Conservation (phyloP, 228 moss, liverwort and hornwort genomes). For the Sphagnum magellanicum region DNA sequence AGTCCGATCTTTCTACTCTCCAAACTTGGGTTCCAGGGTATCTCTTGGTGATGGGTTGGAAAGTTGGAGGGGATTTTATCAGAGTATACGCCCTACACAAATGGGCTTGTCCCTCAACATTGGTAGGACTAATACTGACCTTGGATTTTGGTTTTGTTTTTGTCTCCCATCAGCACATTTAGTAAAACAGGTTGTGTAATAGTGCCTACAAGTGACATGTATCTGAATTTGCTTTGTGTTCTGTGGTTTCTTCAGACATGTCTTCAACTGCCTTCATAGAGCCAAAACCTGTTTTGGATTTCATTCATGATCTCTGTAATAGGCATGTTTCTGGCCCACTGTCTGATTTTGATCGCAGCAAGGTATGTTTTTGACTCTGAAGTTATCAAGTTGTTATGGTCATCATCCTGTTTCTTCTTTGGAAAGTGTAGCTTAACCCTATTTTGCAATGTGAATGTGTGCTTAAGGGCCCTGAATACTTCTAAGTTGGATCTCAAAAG, state of each 20-base stretch:
- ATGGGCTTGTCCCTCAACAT: slow-evolving; percentile 98
- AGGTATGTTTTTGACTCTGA: slow-evolving; percentile 27
- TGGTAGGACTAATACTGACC: slow-evolving; percentile 23
- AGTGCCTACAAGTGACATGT: not conserved
- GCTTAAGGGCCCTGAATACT: no score
- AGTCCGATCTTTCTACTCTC: slow-evolving; percentile 94
- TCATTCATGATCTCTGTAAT: slow-evolving; percentile 68
- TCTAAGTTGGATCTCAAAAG: no score
- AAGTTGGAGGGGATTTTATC: slow-evolving; percentile 98
- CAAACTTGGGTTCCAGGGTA: slow-evolving; percentile 74
- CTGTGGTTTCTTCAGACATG: slow-evolving; percentile 61
- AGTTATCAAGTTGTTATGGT: not conserved
- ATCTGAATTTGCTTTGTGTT: not conserved
- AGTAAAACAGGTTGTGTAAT: no score
- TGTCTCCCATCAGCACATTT: no score
- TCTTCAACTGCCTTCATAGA: slow-evolving; percentile 98
- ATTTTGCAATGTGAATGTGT: not conserved
- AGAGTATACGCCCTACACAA: slow-evolving; percentile 96
- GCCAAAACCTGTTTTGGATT: slow-evolving; percentile 88
- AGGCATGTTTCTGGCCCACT: slow-evolving; percentile 60
- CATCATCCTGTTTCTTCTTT: not conserved
- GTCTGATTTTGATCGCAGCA: slow-evolving; percentile 77
- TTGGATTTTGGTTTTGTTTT: not conserved
- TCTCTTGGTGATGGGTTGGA: slow-evolving; percentile 92
- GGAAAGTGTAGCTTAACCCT: not conserved